Conservation (phyloP, 768 basidiomycete species). For the Tulasnella sp. region DNA sequence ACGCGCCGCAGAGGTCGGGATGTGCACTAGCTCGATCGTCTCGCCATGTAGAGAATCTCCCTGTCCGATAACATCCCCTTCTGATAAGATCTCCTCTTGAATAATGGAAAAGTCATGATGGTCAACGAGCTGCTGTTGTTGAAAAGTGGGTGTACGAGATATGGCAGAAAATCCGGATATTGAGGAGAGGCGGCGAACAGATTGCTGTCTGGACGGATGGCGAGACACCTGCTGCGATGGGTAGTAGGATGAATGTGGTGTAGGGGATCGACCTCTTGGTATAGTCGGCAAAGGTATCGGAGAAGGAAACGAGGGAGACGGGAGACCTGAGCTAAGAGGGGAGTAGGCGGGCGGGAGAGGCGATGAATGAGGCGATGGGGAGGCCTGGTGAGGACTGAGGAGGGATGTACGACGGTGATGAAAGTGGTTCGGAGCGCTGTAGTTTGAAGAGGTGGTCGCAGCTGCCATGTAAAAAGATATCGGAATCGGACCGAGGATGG, state of each 20-base stretch:
- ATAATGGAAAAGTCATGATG: slow-evolving; percentile 22
- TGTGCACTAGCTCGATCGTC: slow-evolving; percentile 43
- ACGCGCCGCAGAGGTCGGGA: slow-evolving; percentile 30
- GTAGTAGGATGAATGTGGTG: not conserved
- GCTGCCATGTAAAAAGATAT: no score
- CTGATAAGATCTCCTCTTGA: slow-evolving; percentile 50
- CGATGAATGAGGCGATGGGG: not conserved
- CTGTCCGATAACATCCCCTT: slow-evolving; percentile 65
- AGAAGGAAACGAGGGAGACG: slow-evolving; percentile 5
- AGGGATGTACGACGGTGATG: not conserved
- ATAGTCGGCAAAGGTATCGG: slow-evolving; percentile 2
- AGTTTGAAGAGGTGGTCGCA: not conserved
- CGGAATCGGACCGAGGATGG: no score
- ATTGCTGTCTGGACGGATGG: slow-evolving; percentile 16
- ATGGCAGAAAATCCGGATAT: slow-evolving; percentile 2
- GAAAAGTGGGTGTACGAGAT: not conserved
- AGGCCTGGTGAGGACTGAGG: slow-evolving; percentile 9
- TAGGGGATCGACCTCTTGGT: slow-evolving; percentile 7
- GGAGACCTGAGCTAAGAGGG: slow-evolving; percentile 7
- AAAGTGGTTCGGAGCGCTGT: not conserved
- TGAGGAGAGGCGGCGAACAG: slow-evolving; percentile 15
- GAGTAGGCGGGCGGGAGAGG: slow-evolving; percentile 10
- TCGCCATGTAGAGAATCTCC: slow-evolving; percentile 59
- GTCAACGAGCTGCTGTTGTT: not conserved
- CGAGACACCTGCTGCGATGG: slow-evolving; percentile 14